phyloP scores from a whole-genome alignment of 2,329 filamentous ascomycete genomes.

The Intubia oerlemansii region DNA sequence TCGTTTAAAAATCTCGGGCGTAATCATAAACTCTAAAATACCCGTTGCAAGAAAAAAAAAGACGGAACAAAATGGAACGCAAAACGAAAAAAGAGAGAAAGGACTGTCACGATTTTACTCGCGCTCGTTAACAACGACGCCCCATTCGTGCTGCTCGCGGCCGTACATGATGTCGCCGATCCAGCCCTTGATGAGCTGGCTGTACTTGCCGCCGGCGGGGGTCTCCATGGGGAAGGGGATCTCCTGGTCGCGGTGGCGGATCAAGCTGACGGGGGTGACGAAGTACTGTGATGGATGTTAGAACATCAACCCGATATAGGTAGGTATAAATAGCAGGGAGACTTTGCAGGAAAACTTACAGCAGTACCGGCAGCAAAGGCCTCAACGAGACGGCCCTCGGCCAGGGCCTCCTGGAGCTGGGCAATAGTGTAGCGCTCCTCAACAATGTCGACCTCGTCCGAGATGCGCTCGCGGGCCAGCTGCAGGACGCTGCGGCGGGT shows the following conservation, averaged over 20 bases:
- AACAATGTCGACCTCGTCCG: slow-evolving; percentile 42
- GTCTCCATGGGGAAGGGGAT: slow-evolving; percentile 37
- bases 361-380: slow-evolving; percentile 77
- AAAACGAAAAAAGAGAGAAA: too few relatives aligned
- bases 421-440: slow-evolving; percentile 68
- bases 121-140: slow-evolving; percentile 38
- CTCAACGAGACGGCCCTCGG: slow-evolving; percentile 62
- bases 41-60: too few relatives aligned
- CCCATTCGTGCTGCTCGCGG: slow-evolving; percentile 45
- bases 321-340: slow-evolving; percentile 1
- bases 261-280: slow-evolving; percentile 43
- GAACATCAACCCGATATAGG: not conserved
- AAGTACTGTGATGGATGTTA: slow-evolving; percentile 33
- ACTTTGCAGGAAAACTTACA: slow-evolving; percentile 30
- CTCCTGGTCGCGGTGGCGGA: slow-evolving; percentile 45
- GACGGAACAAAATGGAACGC: too few relatives aligned
- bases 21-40: too few relatives aligned
- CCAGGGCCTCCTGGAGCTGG: slow-evolving; percentile 50
- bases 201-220: slow-evolving; percentile 30
- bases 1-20: too few relatives aligned
- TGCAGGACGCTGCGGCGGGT: slow-evolving; percentile 67
- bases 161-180: slow-evolving; percentile 59
- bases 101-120: too few relatives aligned
- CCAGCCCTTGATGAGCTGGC: slow-evolving; percentile 42
- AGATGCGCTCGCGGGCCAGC: slow-evolving; percentile 42